Conservation (phyloP, 2,329 filamentous ascomycete species). For the Colletotrichum paranaense region DNA sequence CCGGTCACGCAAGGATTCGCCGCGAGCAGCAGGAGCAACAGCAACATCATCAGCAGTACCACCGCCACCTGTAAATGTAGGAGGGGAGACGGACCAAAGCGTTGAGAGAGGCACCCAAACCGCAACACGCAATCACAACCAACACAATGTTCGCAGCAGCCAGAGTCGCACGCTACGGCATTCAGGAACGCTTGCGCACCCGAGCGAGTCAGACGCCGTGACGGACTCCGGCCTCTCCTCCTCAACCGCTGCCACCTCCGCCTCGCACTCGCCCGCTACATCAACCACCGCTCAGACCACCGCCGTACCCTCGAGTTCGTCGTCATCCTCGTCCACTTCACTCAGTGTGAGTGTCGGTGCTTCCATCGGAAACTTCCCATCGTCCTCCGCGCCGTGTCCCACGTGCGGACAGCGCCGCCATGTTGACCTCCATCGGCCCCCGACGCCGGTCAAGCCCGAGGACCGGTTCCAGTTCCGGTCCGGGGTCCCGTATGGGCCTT, state of each 20-base stretch:
- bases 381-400: slow-evolving; percentile 25
- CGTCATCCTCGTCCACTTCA: slow-evolving; percentile 28
- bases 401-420: slow-evolving; percentile 33
- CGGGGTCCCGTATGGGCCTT: slow-evolving; percentile 29
- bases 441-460: slow-evolving; percentile 32
- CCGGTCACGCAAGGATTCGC: slow-evolving; percentile 21
- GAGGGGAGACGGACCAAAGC: background rate
- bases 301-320: slow-evolving; percentile 14
- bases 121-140: background rate
- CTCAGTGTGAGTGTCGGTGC: slow-evolving; percentile 30
- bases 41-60: background rate
- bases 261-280: slow-evolving; percentile 20
- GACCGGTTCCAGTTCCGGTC: slow-evolving; percentile 33
- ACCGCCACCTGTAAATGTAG: no score
- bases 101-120: slow-evolving; percentile 31
- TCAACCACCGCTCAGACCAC: slow-evolving; percentile 32
- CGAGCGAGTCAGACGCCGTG: slow-evolving; percentile 18
- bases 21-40: background rate
- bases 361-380: slow-evolving; percentile 28
- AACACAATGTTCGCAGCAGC: background rate
- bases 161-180: slow-evolving; percentile 14
- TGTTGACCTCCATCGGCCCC: slow-evolving; percentile 29
- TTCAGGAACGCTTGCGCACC: slow-evolving; percentile 14
- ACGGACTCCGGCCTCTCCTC: slow-evolving; percentile 26
- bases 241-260: slow-evolving; percentile 16